These are phyloP conservation scores for Yamadazyma songkhlaensis DNA, from an alignment of 1,139 yeast genomes.

Conservation along the genomic window DNA sequence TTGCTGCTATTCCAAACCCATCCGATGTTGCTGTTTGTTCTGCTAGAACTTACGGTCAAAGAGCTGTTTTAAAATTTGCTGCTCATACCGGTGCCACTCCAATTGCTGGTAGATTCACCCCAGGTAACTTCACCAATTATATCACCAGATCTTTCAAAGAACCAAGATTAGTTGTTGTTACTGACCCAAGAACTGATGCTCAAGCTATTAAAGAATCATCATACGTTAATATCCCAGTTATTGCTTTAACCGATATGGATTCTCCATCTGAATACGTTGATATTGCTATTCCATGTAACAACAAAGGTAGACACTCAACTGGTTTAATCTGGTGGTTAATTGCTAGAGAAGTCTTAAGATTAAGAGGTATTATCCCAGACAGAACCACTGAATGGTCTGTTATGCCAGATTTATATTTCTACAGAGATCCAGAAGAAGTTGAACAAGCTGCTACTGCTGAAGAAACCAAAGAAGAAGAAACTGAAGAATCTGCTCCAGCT, in stretches of 20 bases:
- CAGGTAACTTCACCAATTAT: slow-evolving; percentile 99
- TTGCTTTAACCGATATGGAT: slow-evolving; percentile 98
- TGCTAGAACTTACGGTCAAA: slow-evolving; percentile 99
- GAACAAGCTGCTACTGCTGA: slow-evolving; percentile 79
- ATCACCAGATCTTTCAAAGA: slow-evolving; percentile 99
- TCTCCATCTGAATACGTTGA: slow-evolving; percentile 99
- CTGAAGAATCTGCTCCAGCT: slow-evolving; percentile 44
- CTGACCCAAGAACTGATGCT: slow-evolving; percentile 99
- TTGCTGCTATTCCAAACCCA: slow-evolving; percentile 98
- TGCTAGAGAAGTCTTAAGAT: slow-evolving; percentile 99
- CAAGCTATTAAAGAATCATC: slow-evolving; percentile 99
- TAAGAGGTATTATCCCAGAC: slow-evolving; percentile 97
- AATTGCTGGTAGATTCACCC: slow-evolving; percentile 99
- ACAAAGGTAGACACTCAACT: slow-evolving; percentile 99
- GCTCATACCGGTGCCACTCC: slow-evolving; percentile 99
- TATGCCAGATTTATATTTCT: slow-evolving; percentile 99
- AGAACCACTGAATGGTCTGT: slow-evolving; percentile 98
- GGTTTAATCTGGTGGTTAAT: slow-evolving; percentile 99
- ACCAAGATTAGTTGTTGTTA: slow-evolving; percentile 98
- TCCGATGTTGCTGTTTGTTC: slow-evolving; percentile 98
- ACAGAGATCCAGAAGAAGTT: slow-evolving; percentile 99
- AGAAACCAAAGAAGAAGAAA: slow-evolving; percentile 53
- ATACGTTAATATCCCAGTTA: slow-evolving; percentile 99
- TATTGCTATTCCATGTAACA: slow-evolving; percentile 99
- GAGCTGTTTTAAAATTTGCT: slow-evolving; percentile 99